Conservation (phyloP, 2,329 filamentous ascomycete species). For the Ceratocystiopsis sp. region DNA sequence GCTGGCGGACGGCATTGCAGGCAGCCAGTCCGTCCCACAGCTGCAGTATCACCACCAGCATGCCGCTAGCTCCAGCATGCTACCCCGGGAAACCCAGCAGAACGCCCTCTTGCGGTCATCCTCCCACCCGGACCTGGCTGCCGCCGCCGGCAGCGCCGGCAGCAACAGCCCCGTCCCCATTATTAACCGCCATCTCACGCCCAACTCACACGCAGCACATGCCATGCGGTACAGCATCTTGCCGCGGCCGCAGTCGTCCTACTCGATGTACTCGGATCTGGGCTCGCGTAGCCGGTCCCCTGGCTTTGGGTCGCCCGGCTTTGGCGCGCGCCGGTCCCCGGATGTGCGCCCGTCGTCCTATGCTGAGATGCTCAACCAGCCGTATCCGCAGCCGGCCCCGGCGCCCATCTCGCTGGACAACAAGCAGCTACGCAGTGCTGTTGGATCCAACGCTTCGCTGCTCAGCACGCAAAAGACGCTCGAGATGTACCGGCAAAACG, state of each 20-base stretch:
- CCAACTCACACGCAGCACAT: slow-evolving; percentile 33
- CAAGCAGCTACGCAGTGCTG: slow-evolving; percentile 54
- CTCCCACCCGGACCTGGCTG: slow-evolving; percentile 34
- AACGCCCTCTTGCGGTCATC: slow-evolving; percentile 26
- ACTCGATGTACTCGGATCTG: slow-evolving; percentile 57
- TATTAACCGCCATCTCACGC: slow-evolving; percentile 46
- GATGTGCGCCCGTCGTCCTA: slow-evolving; percentile 36
- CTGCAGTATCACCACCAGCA: slow-evolving; percentile 43
- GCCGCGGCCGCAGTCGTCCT: slow-evolving; percentile 57
- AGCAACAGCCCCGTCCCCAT: neutral
- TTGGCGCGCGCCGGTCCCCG: slow-evolving; percentile 31
- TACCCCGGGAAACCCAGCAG: slow-evolving; percentile 14
- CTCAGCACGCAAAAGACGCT: slow-evolving; percentile 85
- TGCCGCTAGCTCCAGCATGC: neutral
- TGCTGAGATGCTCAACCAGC: slow-evolving; percentile 45
- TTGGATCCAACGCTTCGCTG: slow-evolving; percentile 81
- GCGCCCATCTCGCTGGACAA: slow-evolving; percentile 62
- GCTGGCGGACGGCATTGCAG: slow-evolving; percentile 25
- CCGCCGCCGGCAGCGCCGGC: slow-evolving; percentile 22
- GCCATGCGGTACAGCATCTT: slow-evolving; percentile 39
- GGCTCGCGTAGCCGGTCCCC: slow-evolving; percentile 46
- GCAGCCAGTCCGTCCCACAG: slow-evolving; percentile 31
- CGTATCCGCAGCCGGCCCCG: slow-evolving; percentile 62
- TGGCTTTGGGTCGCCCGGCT: slow-evolving; percentile 29
- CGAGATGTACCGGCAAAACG: slow-evolving; percentile 92